Evolutionary conservation across 495 filamentous ascomycete species (phyloP).

Genomic region (Aspergillus cavernicola): DNA sequence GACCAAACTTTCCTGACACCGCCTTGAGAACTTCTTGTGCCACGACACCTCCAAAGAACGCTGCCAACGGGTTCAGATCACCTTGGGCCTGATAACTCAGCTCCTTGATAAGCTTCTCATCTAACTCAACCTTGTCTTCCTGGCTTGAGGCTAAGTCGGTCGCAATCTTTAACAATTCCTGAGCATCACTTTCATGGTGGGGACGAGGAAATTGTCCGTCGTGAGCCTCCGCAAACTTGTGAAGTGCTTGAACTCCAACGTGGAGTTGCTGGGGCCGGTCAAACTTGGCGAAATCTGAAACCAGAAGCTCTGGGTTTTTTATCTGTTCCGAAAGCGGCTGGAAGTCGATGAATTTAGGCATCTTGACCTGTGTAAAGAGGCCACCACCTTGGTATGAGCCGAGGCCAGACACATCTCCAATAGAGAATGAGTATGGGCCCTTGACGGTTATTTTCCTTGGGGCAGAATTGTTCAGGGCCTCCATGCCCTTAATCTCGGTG

Average conservation of each 20-base stretch:
- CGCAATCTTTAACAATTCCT: constrained; percentile 68
- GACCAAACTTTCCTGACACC: constrained; percentile 95
- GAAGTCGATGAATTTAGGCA: constrained; percentile 93
- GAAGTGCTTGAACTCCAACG: constrained; percentile 86
- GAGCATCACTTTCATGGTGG: constrained; percentile 79
- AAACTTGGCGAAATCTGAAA: constrained; percentile 97
- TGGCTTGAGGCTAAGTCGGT: constrained; percentile 59
- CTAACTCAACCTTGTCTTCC: constrained; percentile 76
- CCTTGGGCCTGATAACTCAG: constrained; percentile 94
- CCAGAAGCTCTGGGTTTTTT: constrained; percentile 80
- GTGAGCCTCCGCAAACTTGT: constrained; percentile 71
- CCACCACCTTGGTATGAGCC: constrained; percentile 85
- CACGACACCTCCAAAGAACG: constrained; percentile 91
- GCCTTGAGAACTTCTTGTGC: constrained; percentile 97
- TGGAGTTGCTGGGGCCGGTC: constrained; percentile 91
- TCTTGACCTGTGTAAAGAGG: constrained; percentile 92
- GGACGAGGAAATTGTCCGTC: constrained; percentile 69
- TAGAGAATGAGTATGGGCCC: constrained; percentile 94
- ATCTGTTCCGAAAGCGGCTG: constrained; percentile 70
- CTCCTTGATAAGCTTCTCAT: constrained; percentile 90
- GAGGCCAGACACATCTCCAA: constrained; percentile 85
- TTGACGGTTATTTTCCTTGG: constrained; percentile 90
- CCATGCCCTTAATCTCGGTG: constrained; percentile 90
- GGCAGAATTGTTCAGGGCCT: constrained; percentile 73
- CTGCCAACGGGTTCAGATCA: constrained; percentile 86